phyloP scores from a whole-genome alignment of 2,329 filamentous ascomycete genomes.

The Herpomyces periplanetae region DNA sequence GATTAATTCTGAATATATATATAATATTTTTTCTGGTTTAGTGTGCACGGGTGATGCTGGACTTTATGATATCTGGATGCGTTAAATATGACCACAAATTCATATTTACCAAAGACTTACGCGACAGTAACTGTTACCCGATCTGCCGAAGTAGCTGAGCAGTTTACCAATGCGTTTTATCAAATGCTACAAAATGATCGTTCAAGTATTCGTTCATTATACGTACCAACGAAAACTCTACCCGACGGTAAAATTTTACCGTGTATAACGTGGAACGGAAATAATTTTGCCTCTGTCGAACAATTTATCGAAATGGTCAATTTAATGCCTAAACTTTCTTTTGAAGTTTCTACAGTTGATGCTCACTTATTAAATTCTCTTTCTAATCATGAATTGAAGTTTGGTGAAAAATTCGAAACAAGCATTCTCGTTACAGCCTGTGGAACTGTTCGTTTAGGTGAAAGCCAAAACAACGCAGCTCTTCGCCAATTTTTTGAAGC shows the following conservation, averaged over 20 bases:
- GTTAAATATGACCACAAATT: too few relatives aligned
- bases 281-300: conserved; percentile 17
- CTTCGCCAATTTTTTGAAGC: conserved; percentile 36
- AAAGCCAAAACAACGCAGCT: conserved; percentile 16
- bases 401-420: conserved; percentile 16
- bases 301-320: conserved; percentile 29
- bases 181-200: conserved; percentile 21
- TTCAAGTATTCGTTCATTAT: conserved; percentile 22
- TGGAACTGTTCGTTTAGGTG: conserved; percentile 27
- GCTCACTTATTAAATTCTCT: conserved; percentile 34
- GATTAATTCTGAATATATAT: too few relatives aligned
- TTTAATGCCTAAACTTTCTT: conserved; percentile 17
- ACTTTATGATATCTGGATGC: too few relatives aligned
- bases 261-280: conserved; percentile 45
- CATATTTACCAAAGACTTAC: too few relatives aligned
- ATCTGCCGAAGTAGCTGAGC: conserved; percentile 33
- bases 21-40: too few relatives aligned
- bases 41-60: too few relatives aligned
- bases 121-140: too few relatives aligned
- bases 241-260: conserved; percentile 14
- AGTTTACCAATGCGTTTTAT: conserved; percentile 36
- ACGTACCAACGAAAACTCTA: conserved; percentile 17
- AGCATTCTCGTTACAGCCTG: conserved; percentile 31
- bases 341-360: conserved; percentile 36
- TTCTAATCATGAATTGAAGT: conserved; percentile 13